Percentiles rank a stretch among this genome's conserved stretches.
Evolutionary conservation across 139 green algal species (phyloP).

Genomic region (Edaphochlamys debaryana): DNA sequence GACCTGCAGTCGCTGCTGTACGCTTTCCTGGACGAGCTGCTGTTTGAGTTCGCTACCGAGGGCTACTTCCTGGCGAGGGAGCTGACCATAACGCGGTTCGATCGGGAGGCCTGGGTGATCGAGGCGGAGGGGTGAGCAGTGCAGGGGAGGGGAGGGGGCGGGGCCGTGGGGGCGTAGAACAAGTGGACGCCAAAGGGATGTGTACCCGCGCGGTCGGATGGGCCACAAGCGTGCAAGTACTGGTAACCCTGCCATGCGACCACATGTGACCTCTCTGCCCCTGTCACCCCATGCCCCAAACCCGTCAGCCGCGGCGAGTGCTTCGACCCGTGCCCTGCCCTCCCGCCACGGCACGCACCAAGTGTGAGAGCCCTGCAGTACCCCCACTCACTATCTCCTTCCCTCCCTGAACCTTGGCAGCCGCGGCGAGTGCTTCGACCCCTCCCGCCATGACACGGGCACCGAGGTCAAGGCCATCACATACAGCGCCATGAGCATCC

Average conservation of each 20-base stretch:
- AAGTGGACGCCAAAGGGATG: too few relatives aligned
- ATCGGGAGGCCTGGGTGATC: constrained; percentile 58
- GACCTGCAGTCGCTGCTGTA: constrained; percentile 87
- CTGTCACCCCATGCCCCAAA: too few relatives aligned
- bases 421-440: constrained; percentile 76
- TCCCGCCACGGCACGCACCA: constrained; percentile 60
- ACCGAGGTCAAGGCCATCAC: constrained; percentile 95
- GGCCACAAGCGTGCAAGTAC: too few relatives aligned
- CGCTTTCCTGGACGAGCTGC: constrained; percentile 86
- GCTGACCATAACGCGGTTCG: constrained; percentile 67
- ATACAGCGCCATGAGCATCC: constrained; percentile 88
- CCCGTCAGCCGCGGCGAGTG: constrained; percentile 60
- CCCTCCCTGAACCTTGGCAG: too few relatives aligned
- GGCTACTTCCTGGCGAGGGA: constrained; percentile 68
- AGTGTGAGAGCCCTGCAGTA: too few relatives aligned
- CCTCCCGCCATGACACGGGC: constrained; percentile 64
- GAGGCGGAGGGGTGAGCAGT: constrained; percentile 54
- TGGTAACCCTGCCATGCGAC: too few relatives aligned
- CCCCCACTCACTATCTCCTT: too few relatives aligned
- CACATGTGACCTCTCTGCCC: too few relatives aligned
- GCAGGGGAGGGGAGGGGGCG: too few relatives aligned
- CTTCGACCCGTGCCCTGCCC: constrained; percentile 81
- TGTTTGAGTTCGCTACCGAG: constrained; percentile 84
- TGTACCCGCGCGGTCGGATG: too few relatives aligned
- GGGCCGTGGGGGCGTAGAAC: too few relatives aligned